Evolutionary conservation across 2,329 filamentous ascomycete genomes (phyloP).

Genomic region (Xylaria sp.): DNA sequence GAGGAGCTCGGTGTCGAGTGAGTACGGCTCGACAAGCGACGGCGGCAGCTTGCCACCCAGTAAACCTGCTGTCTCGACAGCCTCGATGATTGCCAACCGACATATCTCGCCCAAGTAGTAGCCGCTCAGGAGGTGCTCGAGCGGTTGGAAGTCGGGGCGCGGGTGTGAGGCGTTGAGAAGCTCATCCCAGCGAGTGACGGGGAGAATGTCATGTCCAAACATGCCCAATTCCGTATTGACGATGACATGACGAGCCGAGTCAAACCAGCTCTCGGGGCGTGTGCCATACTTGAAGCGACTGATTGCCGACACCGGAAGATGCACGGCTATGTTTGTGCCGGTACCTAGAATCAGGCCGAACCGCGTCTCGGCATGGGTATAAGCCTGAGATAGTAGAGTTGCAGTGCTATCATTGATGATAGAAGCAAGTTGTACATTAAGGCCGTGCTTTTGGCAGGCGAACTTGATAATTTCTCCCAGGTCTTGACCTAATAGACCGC

Average conservation of each 20-base stretch:
- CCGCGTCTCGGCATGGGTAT: slow-evolving; percentile 66
- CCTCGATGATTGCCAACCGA: slow-evolving; percentile 67
- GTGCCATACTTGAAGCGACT: slow-evolving; percentile 65
- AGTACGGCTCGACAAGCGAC: slow-evolving; percentile 63
- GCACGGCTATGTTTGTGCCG: slow-evolving; percentile 72
- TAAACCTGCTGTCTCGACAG: slow-evolving; percentile 63
- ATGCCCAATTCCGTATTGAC: slow-evolving; percentile 75
- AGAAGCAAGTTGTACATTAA: slow-evolving; percentile 66
- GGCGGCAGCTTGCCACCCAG: slow-evolving; percentile 67
- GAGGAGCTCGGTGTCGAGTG: slow-evolving; percentile 69
- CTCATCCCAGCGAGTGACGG: slow-evolving; percentile 69
- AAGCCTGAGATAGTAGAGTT: slow-evolving; percentile 72
- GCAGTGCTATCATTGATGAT: slow-evolving; percentile 76
- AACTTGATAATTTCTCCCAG: slow-evolving; percentile 66
- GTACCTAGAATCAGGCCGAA: slow-evolving; percentile 75
- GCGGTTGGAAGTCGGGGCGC: slow-evolving; percentile 56
- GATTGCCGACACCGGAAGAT: slow-evolving; percentile 68
- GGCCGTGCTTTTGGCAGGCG: slow-evolving; percentile 61
- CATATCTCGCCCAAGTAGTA: slow-evolving; percentile 74
- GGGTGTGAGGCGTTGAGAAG: slow-evolving; percentile 60
- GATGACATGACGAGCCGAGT: slow-evolving; percentile 68
- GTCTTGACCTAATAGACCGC: slow-evolving; percentile 67
- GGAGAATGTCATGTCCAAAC: slow-evolving; percentile 69
- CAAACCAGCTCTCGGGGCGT: slow-evolving; percentile 65
- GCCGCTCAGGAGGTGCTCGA: slow-evolving; percentile 65